phyloP scores from a whole-genome alignment of 176 grass and related monocot species.

The Oryza rufipogon region DNA sequence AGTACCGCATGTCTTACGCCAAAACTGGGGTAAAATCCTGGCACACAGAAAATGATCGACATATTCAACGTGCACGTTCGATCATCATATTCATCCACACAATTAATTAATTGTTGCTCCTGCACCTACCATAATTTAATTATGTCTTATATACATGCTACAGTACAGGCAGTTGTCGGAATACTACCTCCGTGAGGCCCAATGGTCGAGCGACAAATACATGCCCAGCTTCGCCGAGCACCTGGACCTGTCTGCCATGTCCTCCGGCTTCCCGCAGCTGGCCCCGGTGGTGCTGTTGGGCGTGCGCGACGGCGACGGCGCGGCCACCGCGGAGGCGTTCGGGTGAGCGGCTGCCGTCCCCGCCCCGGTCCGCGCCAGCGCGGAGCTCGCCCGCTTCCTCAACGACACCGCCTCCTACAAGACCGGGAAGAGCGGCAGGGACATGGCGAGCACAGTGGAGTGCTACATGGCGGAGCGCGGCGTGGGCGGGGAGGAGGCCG shows the following conservation, averaged over 20 bases:
- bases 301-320: background rate
- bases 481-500: too few relatives aligned
- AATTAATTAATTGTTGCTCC: too few relatives aligned
- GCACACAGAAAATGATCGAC: too few relatives aligned
- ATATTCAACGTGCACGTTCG: too few relatives aligned
- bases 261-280: background rate
- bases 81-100: too few relatives aligned
- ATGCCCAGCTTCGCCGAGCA: conserved; percentile 44
- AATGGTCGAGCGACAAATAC: conserved; percentile 14
- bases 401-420: background rate
- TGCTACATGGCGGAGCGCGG: too few relatives aligned
- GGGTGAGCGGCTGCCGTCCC: conserved; percentile 20
- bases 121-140: too few relatives aligned
- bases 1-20: conserved; percentile 37
- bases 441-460: too few relatives aligned
- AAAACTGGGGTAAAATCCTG: conserved; percentile 17
- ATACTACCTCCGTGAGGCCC: conserved; percentile 39
- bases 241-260: conserved; percentile 12
- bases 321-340: conserved; percentile 36
- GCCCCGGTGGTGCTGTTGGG: conserved; percentile 6
- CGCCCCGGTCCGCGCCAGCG: background rate
- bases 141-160: too few relatives aligned
- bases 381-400: conserved; percentile 29
- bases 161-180: conserved; percentile 19
- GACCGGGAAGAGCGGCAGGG: too few relatives aligned